Base-by-base conservation (phyloP, 2,329 filamentous ascomycete genomes). In the Colletotrichum scovillei region DNA sequence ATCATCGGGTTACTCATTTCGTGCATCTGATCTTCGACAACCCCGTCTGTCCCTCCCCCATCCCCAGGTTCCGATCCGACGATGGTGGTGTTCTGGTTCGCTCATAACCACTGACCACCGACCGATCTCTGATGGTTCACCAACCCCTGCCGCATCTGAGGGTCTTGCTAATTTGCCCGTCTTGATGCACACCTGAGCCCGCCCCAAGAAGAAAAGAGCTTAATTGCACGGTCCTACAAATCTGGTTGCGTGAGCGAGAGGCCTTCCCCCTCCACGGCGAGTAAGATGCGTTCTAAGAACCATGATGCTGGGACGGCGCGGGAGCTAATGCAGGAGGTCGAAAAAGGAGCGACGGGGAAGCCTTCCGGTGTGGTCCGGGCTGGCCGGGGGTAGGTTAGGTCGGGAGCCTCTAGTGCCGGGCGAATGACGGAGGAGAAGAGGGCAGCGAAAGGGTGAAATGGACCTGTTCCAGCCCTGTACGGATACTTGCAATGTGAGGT, bases 281-380 rank as follows among this genome's bases (percentile, higher is more conserved):
- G 32, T 57, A 32, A 55, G 42, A 55, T 12, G 30, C 46, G 42
- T 28, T 11, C n/a, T 7, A 38, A 24, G 32, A 63, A 65, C 59
- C 70, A 70, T 62, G 55, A 73, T 52, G 67, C 67, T 60, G 56
- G 56, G 60, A 65, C 55, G 67, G 55, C 55, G 70, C 70, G 67
- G 67, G 53, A 70, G 56, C 70, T 73, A 73, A 70, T 57, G 70
- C 67, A 70, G 26, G 62, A 66, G 56, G 26, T 62, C 70, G 56
- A 24, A 70, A 73, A 35, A 38, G 67, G 38, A 42, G 26, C 35
- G 22, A 35, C 67, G 60, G 46, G 60, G 56, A 52, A 62, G 28
- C 2, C 26, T 42, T n/a, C 62, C 71, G 24, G 11, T 9, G 28
- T 46, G 24, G 38, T 42, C 53, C 42, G 35, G 66, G 30, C 12